Conservation (phyloP, 495 filamentous ascomycete genomes). For the Bathelium albidoporum region DNA sequence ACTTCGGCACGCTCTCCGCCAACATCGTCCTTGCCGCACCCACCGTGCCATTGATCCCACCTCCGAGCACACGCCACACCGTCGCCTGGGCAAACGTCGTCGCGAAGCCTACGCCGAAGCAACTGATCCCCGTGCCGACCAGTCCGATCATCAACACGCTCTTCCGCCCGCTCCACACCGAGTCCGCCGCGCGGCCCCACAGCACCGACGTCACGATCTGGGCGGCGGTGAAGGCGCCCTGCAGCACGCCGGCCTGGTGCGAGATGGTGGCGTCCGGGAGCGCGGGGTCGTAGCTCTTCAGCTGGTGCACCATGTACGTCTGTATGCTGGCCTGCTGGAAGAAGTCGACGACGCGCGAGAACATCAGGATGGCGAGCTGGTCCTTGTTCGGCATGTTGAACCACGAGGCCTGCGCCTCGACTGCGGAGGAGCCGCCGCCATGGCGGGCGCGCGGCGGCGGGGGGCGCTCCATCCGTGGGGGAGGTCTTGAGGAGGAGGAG, state of each 20-base stretch:
- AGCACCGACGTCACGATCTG: constrained; percentile 26
- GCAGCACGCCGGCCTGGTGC: constrained; percentile 26
- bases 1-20: constrained; percentile 22
- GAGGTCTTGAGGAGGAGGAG: constrained; percentile 9
- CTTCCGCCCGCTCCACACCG: constrained; percentile 23
- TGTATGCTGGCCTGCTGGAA: constrained; percentile 38
- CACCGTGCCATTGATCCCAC: constrained; percentile 28
- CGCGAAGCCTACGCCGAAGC: constrained; percentile 25
- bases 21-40: constrained; percentile 27
- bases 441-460: background rate
- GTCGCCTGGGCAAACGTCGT: constrained; percentile 22
- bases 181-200: constrained; percentile 26
- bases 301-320: constrained; percentile 54
- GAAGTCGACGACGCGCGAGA: constrained; percentile 42
- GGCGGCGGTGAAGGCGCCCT: constrained; percentile 26
- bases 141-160: constrained; percentile 25
- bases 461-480: constrained; percentile 8
- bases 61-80: constrained; percentile 23
- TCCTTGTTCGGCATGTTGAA: constrained; percentile 30
- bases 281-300: constrained; percentile 29
- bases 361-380: constrained; percentile 38
- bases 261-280: constrained; percentile 22
- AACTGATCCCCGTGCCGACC: constrained; percentile 24
- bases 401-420: constrained; percentile 18
- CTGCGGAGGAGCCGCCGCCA: background rate